Base-by-base conservation (phyloP, 352 stramenopile genomes). In the Phytophthora fragariae region DNA sequence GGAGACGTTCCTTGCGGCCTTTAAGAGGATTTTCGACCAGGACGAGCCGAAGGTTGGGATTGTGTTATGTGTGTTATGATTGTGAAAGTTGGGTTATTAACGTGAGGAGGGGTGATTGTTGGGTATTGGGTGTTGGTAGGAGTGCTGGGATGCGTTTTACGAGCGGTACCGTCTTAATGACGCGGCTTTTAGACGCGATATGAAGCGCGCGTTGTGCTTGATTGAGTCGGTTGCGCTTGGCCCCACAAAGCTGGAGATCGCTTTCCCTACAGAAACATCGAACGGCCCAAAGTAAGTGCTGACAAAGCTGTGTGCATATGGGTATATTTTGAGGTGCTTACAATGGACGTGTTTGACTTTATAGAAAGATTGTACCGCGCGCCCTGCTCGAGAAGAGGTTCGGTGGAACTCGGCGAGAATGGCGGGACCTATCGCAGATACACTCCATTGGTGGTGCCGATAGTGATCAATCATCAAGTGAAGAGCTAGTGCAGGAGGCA, bases 111-210 rank as follows among this genome's bases (percentile, higher is more conserved):
- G 61, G 12, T 47, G 19, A 24, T 62, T 47, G 3, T n/a, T n/a
- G 11, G 39, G 11, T 47, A 6, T 47, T 46, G 12, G 1, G 37
- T 44, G 37, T 17, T 46, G 12, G 9, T 62, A 94, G 87, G 65
- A 76, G 0, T 78, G 66, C 19, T 95, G 88, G 88, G 80, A 89
- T 2, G 74, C 67, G 2, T 79, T 95, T 57, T 79, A 79, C 19
- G 55, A 74, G 6, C 33, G 70, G 29, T 72, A 93, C 59, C 73
- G 61, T 35, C 57, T 94, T 10, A 68, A 81, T 6, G 72, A 83
- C 10, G 67, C 65, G 14, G 41, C 76, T 21, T 95, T 95, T 57
- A 77, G 84, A 3, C 82, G 88, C n/a, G 86, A 95, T 57, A 87
- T 92, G 79, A 88, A 87, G 68, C 84, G 86, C 21, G 76, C 80